Base-by-base conservation (phyloP, 257 asterid genomes). In the Mitragyna speciosa region DNA sequence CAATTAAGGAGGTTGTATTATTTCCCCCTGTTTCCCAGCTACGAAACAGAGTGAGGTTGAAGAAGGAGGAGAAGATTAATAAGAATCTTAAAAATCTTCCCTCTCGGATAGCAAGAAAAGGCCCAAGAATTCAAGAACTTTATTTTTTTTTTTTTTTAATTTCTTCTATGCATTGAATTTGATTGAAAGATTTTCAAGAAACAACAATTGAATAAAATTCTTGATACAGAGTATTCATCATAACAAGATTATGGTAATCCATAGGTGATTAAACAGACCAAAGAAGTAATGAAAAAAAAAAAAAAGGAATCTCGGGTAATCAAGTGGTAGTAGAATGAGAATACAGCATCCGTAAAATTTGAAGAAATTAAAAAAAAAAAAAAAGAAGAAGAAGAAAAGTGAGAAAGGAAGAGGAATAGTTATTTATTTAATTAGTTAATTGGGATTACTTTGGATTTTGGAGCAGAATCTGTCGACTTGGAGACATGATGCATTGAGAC, bases 401-500 rank as follows among this genome's bases (percentile, higher is more conserved):
- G n/a, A n/a, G 24, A 26, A 16, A 15, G 12, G 12, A 73, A 43
- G 76, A 72, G 48, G 30, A 16, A 28, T 19, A 51, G 3, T 5
- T 45, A 5, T 45, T 45, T 9, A 45, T 45, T 45, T 2, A 5
- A 5, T 45, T 51, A 14, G 5, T 31, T 28, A 17, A 51, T 3
- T 31, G 20, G 1, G 16, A 45, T 59, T 73, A 83, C 86, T 20
- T 68, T 79, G 72, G 81, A 66, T 43, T n/a, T 54, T 58, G 31
- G 6, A 61, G 30, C 24, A 47, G 78, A 75, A 59, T 83, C 86
- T 9, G 45, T 39, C 5, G 83, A 70, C 14, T 26, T 65, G 49
- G 81, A 79, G 80, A 19, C 82, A 78, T 78, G 71, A 31, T 48
- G 82, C 43, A 31, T 64, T n/a, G 48, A 61, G 28, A 12, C 41